A percentile compares a stretch with the other conserved stretches of the same genome.
Conservation (phyloP, 2,329 filamentous ascomycete genomes). For the Cladorrhinum sp. region DNA sequence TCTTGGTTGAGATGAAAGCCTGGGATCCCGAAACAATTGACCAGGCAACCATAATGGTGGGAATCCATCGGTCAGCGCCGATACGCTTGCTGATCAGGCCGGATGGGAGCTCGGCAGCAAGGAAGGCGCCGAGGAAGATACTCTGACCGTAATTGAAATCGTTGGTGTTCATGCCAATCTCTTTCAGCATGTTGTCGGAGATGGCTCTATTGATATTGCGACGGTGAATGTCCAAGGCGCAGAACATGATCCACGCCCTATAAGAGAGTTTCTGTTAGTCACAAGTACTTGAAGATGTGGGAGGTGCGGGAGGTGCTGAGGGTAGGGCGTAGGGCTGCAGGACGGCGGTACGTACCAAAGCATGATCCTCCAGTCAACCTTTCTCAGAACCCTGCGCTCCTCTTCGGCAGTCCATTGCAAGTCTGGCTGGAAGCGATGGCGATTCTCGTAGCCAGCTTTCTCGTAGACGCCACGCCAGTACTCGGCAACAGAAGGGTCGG, state of each 20-base stretch:
- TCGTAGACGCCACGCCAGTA: conserved; percentile 55
- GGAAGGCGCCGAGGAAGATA: conserved; percentile 45
- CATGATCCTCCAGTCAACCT: conserved; percentile 42
- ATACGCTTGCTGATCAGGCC: conserved; percentile 50
- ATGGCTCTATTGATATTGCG: conserved; percentile 33
- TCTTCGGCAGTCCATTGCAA: conserved; percentile 54
- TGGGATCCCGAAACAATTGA: conserved; percentile 32
- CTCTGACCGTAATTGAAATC: conserved; percentile 47
- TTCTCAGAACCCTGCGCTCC: conserved; percentile 50
- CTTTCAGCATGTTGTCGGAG: conserved; percentile 36
- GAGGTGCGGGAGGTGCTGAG: no score
- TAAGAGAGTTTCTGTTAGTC: background rate
- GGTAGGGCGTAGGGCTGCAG: no score
- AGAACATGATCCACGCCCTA: conserved; percentile 29
- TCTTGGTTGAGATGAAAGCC: conserved; percentile 30
- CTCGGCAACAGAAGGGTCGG: conserved; percentile 49
- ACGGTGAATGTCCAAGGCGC: conserved; percentile 27
- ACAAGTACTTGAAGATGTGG: background rate
- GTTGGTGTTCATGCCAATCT: conserved; percentile 36
- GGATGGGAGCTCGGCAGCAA: conserved; percentile 50
- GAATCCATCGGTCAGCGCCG: conserved; percentile 49
- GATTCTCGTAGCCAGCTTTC: conserved; percentile 56
- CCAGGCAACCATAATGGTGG: conserved; percentile 38
- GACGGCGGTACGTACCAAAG: conserved; percentile 22
- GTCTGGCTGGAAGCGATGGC: conserved; percentile 57